These are phyloP conservation scores for Coemansia sp. DNA, from an alignment of 192 early-diverging fungal species.

Conservation along the genomic window DNA sequence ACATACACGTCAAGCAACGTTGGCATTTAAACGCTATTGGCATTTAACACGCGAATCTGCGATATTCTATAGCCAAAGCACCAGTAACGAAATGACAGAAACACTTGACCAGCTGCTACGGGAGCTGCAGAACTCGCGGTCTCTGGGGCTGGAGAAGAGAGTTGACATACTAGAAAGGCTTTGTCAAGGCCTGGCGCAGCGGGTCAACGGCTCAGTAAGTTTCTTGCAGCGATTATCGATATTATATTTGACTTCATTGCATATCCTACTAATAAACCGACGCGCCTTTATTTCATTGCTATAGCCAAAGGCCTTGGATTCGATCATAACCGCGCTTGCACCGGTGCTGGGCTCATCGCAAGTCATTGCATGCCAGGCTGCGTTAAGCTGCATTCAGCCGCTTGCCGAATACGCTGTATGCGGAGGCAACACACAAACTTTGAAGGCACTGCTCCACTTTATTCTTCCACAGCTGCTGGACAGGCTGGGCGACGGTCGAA, in stretches of 20 bases:
- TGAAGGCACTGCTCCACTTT: constrained; percentile 40
- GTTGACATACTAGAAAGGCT: constrained; percentile 30
- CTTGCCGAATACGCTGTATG: constrained; percentile 24
- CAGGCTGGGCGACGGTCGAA: constrained; percentile 45
- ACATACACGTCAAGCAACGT: no score
- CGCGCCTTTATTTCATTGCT: not conserved
- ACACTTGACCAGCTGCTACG: constrained; percentile 40
- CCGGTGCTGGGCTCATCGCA: constrained; percentile 45
- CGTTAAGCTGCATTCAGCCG: constrained; percentile 34
- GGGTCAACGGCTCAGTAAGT: constrained; percentile 39
- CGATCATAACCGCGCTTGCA: constrained; percentile 33
- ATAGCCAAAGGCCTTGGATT: constrained; percentile 46
- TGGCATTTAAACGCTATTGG: no score
- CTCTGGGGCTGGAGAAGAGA: constrained; percentile 28
- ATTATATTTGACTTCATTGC: not conserved
- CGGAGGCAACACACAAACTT: constrained; percentile 13
- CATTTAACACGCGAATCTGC: not conserved
- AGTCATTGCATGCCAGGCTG: constrained; percentile 50
- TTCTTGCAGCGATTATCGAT: constrained; percentile 1
- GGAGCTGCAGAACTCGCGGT: constrained; percentile 27
- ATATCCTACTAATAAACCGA: not conserved
- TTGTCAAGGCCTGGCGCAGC: constrained; percentile 16
- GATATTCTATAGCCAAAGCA: not conserved
- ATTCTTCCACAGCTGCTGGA: constrained; percentile 43
- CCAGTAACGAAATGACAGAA: constrained; percentile 27